Evolutionary conservation across 2,329 filamentous ascomycete genomes (phyloP), one percentile per base, ranked within the genome.

Genomic region (Pseudogymnoascus sp.): DNA sequence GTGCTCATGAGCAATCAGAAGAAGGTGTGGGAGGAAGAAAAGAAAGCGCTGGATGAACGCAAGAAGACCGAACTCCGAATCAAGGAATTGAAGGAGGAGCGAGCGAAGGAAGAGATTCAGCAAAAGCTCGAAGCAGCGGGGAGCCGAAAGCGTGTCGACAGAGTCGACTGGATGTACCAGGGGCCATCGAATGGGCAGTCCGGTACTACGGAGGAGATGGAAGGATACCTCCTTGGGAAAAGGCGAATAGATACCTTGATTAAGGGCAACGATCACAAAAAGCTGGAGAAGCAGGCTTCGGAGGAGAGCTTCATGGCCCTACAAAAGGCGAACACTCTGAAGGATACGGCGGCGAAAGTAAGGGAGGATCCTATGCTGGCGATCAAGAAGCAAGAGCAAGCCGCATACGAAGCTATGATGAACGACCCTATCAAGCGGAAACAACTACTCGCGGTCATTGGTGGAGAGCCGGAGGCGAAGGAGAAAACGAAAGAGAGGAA

Each of bases 131-230:
- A 97, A 75, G 87, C 88, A 2, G 88, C 91, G 0, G 94, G 94
- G 37, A 91, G 92, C 61, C 85, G 83, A 68, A 92, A 91, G 71
- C 82, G 88, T 60, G 77, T 88, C 30, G 87, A 93, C 68, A 86
- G 91, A 36, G 93, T 99, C 25, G 94, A 97, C 70, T 99, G 94
- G 90, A 97, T 99, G 91, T 99, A 99, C 75, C 85, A 88, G 68
- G 93, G 93, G 1, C 91, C 94, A 6, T 88, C 87, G 58, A 82
- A 80, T 61, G 90, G 90, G 36, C 87, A 89, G 70, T 78, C 80
- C n/a, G 88, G 88, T 30, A 90, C 84, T 38, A 84, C 82, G 4
- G 93, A 97, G 73, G 94, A 97, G 75, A 91, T 90, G 76, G 94
- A 99, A 71, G 91, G 89, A 3, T 99, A 96, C 72, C 76, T 99